Percentiles rank a stretch among this genome's conserved stretches.
Conservation (phyloP, 2,329 filamentous ascomycete species). For the Epichloe aotearoae region DNA sequence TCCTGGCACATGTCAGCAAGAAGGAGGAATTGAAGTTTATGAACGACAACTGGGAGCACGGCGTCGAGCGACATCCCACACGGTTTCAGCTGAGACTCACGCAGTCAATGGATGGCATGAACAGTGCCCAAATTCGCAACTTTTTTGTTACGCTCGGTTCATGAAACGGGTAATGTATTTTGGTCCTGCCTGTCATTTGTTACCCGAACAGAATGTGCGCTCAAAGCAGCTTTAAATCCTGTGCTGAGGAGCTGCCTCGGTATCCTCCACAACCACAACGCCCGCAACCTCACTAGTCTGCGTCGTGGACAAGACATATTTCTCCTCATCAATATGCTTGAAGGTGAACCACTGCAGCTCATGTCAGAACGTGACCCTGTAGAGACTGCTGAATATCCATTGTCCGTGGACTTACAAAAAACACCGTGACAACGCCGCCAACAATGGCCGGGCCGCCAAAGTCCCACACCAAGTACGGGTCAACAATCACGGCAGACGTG, state of each 20-base stretch:
- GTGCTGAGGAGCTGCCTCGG: too few species aligned
- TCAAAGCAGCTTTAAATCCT: too few species aligned
- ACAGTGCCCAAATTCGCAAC: too few species aligned
- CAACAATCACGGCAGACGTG: constrained; percentile 30
- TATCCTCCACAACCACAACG: neutral
- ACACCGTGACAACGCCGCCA: constrained; percentile 27
- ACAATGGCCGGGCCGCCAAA: constrained; percentile 34
- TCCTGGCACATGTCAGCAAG: neutral
- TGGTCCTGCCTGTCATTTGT: too few species aligned
- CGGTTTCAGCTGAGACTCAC: too few species aligned
- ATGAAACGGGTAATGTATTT: too few species aligned
- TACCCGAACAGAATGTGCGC: too few species aligned
- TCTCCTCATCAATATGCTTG: constrained; percentile 13
- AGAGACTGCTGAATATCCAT: neutral
- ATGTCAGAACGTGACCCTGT: neutral
- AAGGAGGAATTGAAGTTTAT: constrained; percentile 9
- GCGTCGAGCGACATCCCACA: constrained; percentile 8
- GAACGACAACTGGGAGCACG: constrained; percentile 17
- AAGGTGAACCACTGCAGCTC: constrained; percentile 8
- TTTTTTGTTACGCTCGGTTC: too few species aligned
- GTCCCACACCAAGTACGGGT: constrained; percentile 36
- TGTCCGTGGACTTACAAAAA: constrained; percentile 21
- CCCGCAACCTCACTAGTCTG: constrained; percentile 7
- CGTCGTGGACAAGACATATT: constrained; percentile 13
- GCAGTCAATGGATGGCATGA: too few species aligned